Evolutionary conservation across 345 rosid species (phyloP).

Genomic region (Citrus sinensis): DNA sequence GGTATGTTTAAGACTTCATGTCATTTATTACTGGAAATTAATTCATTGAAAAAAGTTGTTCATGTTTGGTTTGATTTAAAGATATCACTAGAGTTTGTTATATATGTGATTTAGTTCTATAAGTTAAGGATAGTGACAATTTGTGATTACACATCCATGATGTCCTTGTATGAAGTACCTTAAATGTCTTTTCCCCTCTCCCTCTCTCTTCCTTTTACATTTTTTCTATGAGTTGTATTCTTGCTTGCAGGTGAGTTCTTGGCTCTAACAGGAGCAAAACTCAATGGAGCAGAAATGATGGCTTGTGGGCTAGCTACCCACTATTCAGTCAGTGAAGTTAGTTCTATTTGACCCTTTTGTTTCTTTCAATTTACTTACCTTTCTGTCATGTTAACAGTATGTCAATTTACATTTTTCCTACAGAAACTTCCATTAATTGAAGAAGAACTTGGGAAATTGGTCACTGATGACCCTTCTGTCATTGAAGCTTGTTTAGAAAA

Average conservation of each 20-base stretch:
- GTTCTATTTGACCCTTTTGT: not conserved
- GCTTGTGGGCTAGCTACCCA: conserved; percentile 93
- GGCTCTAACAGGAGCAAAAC: conserved; percentile 80
- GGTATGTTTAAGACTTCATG: conserved; percentile 40
- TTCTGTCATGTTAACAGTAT: conserved; percentile 8
- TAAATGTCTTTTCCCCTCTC: not conserved
- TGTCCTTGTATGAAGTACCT: not conserved
- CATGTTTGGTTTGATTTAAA: not conserved
- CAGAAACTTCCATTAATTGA: conserved; percentile 67
- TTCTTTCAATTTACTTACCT: not conserved
- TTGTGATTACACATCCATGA: not conserved
- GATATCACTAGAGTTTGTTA: not conserved
- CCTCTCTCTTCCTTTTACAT: not conserved
- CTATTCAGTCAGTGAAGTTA: conserved; percentile 57
- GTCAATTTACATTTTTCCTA: conserved; percentile 6
- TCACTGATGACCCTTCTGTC: conserved; percentile 88
- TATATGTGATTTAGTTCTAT: not conserved
- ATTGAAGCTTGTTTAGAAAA: conserved; percentile 65
- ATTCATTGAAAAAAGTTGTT: not conserved
- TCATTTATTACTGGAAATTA: not conserved
- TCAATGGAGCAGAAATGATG: conserved; percentile 84
- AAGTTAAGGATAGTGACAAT: not conserved
- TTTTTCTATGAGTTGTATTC: conserved; percentile 8
- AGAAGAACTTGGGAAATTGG: conserved; percentile 61
- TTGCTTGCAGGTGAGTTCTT: conserved; percentile 79